Evolutionary conservation across 371 early-diverging fungal genomes (phyloP).

Genomic region (Basidiobolus meristosporus): DNA sequence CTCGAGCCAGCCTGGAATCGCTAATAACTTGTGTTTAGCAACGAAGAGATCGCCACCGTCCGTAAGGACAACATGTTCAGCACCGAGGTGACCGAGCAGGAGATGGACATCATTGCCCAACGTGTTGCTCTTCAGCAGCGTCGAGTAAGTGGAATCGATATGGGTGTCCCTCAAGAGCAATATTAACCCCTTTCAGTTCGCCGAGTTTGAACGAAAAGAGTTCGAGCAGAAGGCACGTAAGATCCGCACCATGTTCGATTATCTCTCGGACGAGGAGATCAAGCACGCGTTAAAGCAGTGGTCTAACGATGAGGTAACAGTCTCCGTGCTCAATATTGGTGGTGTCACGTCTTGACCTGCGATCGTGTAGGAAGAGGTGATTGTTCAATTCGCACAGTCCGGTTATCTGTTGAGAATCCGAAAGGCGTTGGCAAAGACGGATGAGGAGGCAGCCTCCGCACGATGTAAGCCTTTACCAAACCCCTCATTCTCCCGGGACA

Average conservation of each 20-base stretch:
- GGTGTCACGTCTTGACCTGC: slow-evolving; percentile 58
- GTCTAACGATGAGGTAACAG: slow-evolving; percentile 49
- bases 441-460: slow-evolving; percentile 5
- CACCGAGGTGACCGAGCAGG: slow-evolving; percentile 65
- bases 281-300: slow-evolving; percentile 52
- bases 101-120: slow-evolving; percentile 65
- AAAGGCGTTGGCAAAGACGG: slow-evolving; percentile 2
- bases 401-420: slow-evolving; percentile 2
- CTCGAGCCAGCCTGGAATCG: too few species aligned
- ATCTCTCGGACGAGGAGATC: slow-evolving; percentile 64
- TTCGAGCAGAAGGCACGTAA: slow-evolving; percentile 45
- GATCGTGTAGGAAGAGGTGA: slow-evolving; percentile 15
- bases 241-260: slow-evolving; percentile 47
- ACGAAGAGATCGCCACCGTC: slow-evolving; percentile 58
- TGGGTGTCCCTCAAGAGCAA: too few species aligned
- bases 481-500: slow-evolving; percentile 4
- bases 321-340: too few species aligned
- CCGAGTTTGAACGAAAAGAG: slow-evolving; percentile 56
- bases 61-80: slow-evolving; percentile 74
- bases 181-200: slow-evolving; percentile 17
- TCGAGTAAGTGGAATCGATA: slow-evolving; percentile 15
- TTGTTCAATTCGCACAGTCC: slow-evolving; percentile 3
- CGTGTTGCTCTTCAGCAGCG: slow-evolving; percentile 73
- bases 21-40: too few species aligned
- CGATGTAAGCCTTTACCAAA: slow-evolving; percentile 1